phyloP scores from a whole-genome alignment of 805 yeast genomes.

The Ogataea angusta region DNA sequence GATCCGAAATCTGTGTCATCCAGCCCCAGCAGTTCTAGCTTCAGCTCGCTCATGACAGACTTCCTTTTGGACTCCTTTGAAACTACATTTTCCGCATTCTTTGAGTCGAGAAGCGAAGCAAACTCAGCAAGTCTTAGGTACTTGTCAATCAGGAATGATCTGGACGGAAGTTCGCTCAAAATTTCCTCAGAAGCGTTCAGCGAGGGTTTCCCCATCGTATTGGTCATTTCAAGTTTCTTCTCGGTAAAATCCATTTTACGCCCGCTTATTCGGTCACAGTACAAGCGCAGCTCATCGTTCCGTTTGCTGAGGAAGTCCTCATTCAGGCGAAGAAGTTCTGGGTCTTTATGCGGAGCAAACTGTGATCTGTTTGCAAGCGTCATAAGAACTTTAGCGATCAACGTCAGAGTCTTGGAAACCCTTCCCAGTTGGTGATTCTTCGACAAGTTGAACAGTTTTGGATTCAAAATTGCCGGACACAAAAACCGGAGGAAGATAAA shows the following conservation, averaged over 20 bases:
- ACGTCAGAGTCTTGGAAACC: slow-evolving; percentile 72
- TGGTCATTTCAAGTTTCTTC: slow-evolving; percentile 53
- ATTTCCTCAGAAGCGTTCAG: slow-evolving; percentile 50
- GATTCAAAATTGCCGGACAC: slow-evolving; percentile 90
- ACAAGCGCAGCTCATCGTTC: slow-evolving; percentile 56
- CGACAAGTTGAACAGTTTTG: slow-evolving; percentile 75
- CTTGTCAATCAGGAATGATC: slow-evolving; percentile 67
- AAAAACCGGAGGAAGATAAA: slow-evolving; percentile 80
- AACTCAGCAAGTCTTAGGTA: slow-evolving; percentile 59
- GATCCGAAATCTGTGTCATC: slow-evolving; percentile 58
- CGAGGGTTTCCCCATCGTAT: slow-evolving; percentile 55
- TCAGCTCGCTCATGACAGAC: slow-evolving; percentile 22
- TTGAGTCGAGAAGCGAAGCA: slow-evolving; percentile 40
- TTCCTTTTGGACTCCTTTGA: slow-evolving; percentile 20
- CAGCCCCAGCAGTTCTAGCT: slow-evolving; percentile 41
- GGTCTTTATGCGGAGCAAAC: slow-evolving; percentile 80
- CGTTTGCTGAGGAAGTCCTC: slow-evolving; percentile 54
- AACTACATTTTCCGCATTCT: slow-evolving; percentile 20
- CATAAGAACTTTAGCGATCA: slow-evolving; percentile 75
- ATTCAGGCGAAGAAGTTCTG: slow-evolving; percentile 72
- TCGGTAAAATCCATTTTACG: slow-evolving; percentile 61
- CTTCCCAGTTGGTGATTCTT: slow-evolving; percentile 67
- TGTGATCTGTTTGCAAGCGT: slow-evolving; percentile 72
- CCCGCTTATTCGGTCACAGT: slow-evolving; percentile 69
- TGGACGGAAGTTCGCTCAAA: slow-evolving; percentile 59